A percentile compares a stretch with the other conserved stretches of the same genome.
Conservation (phyloP, 2,329 filamentous ascomycete genomes). For the Akanthomyces uredinophilus region DNA sequence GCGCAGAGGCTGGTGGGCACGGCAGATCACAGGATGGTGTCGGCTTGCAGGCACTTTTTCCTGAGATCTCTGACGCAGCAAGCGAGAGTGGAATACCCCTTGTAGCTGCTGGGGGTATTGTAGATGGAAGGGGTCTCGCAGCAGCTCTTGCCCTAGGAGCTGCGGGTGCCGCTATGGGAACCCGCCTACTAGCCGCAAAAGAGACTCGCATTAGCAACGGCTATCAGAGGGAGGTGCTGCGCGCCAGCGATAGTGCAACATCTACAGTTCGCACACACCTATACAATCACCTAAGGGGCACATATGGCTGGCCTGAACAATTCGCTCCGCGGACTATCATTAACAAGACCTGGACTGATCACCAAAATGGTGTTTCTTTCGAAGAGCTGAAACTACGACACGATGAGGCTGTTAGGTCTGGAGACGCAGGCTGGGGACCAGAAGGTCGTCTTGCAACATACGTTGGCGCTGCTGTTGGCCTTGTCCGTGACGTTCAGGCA, state of each 20-base stretch:
- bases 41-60: constrained; percentile 43
- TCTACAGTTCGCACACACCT: constrained; percentile 37
- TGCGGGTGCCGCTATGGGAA: constrained; percentile 55
- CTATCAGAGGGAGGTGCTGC: constrained; percentile 38
- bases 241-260: constrained; percentile 34
- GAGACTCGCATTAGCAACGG: constrained; percentile 36
- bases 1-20: constrained; percentile 50
- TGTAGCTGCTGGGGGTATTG: constrained; percentile 48
- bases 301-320: constrained; percentile 36
- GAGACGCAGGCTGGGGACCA: constrained; percentile 42
- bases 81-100: constrained; percentile 33
- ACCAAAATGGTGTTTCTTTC: constrained; percentile 33
- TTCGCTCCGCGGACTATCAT: constrained; percentile 36
- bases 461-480: constrained; percentile 41
- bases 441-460: constrained; percentile 46
- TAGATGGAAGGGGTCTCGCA: constrained; percentile 45
- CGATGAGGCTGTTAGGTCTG: constrained; percentile 34
- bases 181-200: constrained; percentile 51
- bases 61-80: constrained; percentile 42
- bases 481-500: constrained; percentile 35
- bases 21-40: constrained; percentile 39
- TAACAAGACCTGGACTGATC: constrained; percentile 34
- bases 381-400: constrained; percentile 40
- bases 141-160: constrained; percentile 48
- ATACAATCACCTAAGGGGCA: constrained; percentile 41